Evolutionary conservation across 805 yeast genomes (phyloP).

Genomic region (Yarrowia deformans): DNA sequence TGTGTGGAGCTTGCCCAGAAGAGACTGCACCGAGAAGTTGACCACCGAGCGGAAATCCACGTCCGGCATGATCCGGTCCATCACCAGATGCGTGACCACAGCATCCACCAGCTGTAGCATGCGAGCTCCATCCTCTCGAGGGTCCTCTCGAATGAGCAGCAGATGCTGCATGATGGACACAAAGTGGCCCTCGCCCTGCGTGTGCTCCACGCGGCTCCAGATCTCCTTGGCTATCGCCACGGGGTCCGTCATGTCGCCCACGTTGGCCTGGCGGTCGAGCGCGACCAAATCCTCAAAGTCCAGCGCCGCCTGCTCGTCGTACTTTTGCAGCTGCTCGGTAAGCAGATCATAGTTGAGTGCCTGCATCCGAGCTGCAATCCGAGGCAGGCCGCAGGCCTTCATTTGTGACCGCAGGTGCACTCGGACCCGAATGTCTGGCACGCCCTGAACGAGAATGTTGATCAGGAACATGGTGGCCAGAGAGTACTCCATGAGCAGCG

Average conservation of each 20-base stretch:
- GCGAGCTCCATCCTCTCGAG: conserved; percentile 55
- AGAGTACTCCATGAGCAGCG: conserved; percentile 72
- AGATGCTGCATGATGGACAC: conserved; percentile 72
- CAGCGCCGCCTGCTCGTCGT: conserved; percentile 61
- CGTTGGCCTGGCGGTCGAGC: conserved; percentile 54
- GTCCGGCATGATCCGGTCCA: conserved; percentile 55
- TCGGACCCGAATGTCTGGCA: conserved; percentile 52
- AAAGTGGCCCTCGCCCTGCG: conserved; percentile 66
- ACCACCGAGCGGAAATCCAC: conserved; percentile 69
- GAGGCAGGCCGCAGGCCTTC: conserved; percentile 62
- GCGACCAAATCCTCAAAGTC: conserved; percentile 59
- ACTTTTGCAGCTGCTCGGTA: conserved; percentile 69
- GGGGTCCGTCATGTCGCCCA: conserved; percentile 72
- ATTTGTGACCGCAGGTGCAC: conserved; percentile 67
- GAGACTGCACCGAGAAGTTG: conserved; percentile 75
- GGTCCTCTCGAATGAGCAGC: conserved; percentile 55
- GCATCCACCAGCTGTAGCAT: conserved; percentile 70
- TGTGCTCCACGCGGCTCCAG: conserved; percentile 63
- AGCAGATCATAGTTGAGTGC: conserved; percentile 64
- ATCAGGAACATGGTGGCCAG: conserved; percentile 73
- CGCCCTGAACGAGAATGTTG: conserved; percentile 58
- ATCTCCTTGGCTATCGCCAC: conserved; percentile 68
- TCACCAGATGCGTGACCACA: conserved; percentile 65
- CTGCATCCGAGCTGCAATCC: conserved; percentile 61
- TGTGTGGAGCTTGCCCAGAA: conserved; percentile 75